phyloP scores from a whole-genome alignment of 208 protist species.

The Wallacemonas sp. region DNA sequence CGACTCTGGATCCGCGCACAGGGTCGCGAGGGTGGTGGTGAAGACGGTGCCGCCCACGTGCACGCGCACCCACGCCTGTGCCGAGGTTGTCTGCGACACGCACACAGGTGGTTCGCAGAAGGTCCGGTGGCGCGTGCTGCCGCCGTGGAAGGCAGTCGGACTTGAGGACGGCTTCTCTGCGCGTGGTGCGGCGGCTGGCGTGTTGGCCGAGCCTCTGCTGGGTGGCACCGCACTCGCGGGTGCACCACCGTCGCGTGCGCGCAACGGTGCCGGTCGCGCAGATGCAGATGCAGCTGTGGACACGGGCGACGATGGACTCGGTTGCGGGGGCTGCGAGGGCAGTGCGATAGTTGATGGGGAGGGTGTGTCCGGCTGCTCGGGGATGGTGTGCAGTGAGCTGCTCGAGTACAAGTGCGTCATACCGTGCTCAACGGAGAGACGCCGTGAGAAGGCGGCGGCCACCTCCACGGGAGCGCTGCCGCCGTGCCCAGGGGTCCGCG shows the following conservation, averaged over 20 bases:
- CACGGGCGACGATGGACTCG: no score
- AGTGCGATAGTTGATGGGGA: no score
- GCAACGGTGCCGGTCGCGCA: no score
- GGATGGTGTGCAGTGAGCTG: constrained; percentile 13
- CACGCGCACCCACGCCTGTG: constrained; percentile 70
- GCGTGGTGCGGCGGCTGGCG: no score
- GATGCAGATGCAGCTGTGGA: no score
- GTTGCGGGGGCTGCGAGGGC: no score
- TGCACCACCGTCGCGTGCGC: no score
- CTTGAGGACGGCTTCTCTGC: no score
- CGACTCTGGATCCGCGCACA: constrained; percentile 62
- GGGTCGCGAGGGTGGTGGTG: constrained; percentile 75
- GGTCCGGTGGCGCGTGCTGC: neutral
- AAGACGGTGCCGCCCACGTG: constrained; percentile 80
- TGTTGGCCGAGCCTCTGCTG: no score
- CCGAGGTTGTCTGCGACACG: constrained; percentile 21
- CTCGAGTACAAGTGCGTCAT: constrained; percentile 4
- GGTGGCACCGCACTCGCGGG: no score
- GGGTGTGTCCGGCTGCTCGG: neutral
- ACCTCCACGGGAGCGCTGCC: neutral
- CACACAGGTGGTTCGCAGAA: constrained; percentile 22
- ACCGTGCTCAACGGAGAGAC: neutral
- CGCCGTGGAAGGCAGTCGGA: no score
- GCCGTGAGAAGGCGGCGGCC: neutral
- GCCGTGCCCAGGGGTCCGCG: no score